Evolutionary conservation across 805 yeast genomes (phyloP).

Genomic region (Cyberlindnera mycetangii): DNA sequence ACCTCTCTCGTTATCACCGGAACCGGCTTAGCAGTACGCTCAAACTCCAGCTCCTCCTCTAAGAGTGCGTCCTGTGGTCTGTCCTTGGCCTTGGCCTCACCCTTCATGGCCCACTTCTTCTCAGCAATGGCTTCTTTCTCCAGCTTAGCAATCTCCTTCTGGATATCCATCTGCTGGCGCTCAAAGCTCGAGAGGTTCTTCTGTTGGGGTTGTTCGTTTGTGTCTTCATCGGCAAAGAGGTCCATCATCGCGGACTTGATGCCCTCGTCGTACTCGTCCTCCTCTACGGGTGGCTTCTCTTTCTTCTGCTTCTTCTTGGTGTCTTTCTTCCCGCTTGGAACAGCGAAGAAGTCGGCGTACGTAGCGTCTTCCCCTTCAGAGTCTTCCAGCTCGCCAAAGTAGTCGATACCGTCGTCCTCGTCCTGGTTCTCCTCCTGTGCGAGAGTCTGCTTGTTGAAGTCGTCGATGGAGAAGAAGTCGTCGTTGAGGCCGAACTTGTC

Average conservation of each 20-base stretch:
- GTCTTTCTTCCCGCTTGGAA: constrained; percentile 21
- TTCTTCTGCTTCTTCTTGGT: constrained; percentile 30
- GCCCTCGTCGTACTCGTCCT: constrained; percentile 60
- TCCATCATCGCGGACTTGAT: constrained; percentile 48
- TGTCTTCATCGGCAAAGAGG: constrained; percentile 42
- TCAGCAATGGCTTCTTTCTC: constrained; percentile 89
- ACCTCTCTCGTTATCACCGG: constrained; percentile 90
- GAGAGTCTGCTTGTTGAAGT: constrained; percentile 72
- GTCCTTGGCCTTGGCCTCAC: constrained; percentile 80
- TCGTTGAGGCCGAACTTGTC: constrained; percentile 74
- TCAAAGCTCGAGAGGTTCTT: constrained; percentile 70
- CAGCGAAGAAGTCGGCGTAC: constrained; percentile 59
- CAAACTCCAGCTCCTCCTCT: constrained; percentile 83
- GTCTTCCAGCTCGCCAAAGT: constrained; percentile 49
- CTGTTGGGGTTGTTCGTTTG: constrained; percentile 39
- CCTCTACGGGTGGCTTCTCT: constrained; percentile 34
- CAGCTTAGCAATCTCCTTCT: constrained; percentile 69
- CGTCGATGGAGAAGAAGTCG: constrained; percentile 80
- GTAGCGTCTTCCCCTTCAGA: constrained; percentile 40
- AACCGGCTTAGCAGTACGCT: constrained; percentile 90
- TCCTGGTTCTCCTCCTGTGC: constrained; percentile 47
- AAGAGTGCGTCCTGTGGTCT: constrained; percentile 84
- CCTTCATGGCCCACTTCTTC: constrained; percentile 91
- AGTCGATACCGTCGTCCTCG: constrained; percentile 46
- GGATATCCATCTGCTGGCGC: constrained; percentile 74